Conservation (phyloP, 2,329 filamentous ascomycete genomes). For the Exophiala sp. region DNA sequence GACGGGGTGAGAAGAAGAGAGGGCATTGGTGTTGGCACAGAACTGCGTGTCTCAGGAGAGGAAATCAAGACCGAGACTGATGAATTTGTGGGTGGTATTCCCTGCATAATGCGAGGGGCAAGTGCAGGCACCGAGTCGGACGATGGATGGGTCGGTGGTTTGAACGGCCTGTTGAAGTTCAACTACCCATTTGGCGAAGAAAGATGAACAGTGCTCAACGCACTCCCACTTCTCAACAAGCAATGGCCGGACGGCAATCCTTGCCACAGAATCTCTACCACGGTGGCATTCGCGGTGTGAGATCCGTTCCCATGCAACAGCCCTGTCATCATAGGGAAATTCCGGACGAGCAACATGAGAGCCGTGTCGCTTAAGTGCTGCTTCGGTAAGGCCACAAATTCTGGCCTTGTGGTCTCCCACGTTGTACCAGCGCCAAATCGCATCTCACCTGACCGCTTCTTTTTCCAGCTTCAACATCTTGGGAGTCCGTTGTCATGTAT, state of each 20-base stretch:
- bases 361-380: too few species aligned
- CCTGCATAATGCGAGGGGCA: constrained; percentile 74
- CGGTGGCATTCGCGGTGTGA: too few species aligned
- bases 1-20: constrained; percentile 66
- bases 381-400: too few species aligned
- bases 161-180: constrained; percentile 93
- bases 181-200: constrained; percentile 90
- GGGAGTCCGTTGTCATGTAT: too few species aligned
- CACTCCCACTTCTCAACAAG: not conserved
- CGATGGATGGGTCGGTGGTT: constrained; percentile 92
- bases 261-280: too few species aligned
- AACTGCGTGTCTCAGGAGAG: constrained; percentile 86
- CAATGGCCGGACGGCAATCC: not conserved
- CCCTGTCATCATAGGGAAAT: too few species aligned
- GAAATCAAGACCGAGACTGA: constrained; percentile 52
- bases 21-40: constrained; percentile 70
- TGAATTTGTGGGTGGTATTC: constrained; percentile 74
- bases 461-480: too few species aligned
- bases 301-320: too few species aligned
- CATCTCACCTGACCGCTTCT: too few species aligned
- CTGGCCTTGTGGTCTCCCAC: too few species aligned
- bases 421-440: too few species aligned
- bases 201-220: constrained; percentile 12
- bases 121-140: constrained; percentile 56
- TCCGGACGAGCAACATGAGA: too few species aligned